These are phyloP conservation scores for Pythium sp. DNA, from an alignment of 352 stramenopile genomes.

Conservation along the genomic window DNA sequence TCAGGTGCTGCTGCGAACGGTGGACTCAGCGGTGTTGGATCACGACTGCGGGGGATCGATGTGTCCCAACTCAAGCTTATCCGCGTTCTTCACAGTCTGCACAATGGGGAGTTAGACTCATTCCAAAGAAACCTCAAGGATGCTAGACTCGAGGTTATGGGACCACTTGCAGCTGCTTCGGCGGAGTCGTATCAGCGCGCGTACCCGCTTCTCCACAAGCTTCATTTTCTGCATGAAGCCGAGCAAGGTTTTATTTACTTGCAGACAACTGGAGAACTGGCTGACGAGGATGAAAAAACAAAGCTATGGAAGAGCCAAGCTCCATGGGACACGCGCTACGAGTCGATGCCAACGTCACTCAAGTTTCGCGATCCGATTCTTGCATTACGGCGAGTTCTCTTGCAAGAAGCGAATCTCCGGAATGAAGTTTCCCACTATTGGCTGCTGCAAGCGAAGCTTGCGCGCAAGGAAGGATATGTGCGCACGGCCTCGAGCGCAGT, in stretches of 20 bases:
- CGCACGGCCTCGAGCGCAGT: conserved; percentile 78
- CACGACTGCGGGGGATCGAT: conserved; percentile 58
- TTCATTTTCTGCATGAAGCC: conserved; percentile 76
- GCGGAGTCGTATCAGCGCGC: conserved; percentile 73
- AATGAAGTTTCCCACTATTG: conserved; percentile 79
- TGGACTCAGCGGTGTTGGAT: not conserved
- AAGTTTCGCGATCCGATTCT: conserved; percentile 85
- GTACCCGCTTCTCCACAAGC: conserved; percentile 71
- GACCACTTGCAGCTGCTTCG: conserved; percentile 60
- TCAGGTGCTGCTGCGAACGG: conserved; percentile 3
- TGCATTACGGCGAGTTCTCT: conserved; percentile 72
- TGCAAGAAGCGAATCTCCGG: conserved; percentile 60
- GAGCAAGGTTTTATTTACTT: conserved; percentile 71
- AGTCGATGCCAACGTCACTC: conserved; percentile 69
- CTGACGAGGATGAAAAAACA: conserved; percentile 27
- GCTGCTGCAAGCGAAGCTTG: conserved; percentile 79
- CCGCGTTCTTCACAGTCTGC: conserved; percentile 75
- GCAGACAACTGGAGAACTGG: conserved; percentile 26
- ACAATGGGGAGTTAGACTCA: conserved; percentile 47
- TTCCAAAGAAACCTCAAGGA: conserved; percentile 64
- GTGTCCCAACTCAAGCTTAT: conserved; percentile 78
- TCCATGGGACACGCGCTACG: conserved; percentile 68
- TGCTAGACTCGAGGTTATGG: conserved; percentile 69
- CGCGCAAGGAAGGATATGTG: conserved; percentile 80
- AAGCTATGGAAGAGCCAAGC: conserved; percentile 55